Base-by-base conservation (phyloP, 2,329 filamentous ascomycete genomes). In the Golovinomyces cichoracearum region DNA sequence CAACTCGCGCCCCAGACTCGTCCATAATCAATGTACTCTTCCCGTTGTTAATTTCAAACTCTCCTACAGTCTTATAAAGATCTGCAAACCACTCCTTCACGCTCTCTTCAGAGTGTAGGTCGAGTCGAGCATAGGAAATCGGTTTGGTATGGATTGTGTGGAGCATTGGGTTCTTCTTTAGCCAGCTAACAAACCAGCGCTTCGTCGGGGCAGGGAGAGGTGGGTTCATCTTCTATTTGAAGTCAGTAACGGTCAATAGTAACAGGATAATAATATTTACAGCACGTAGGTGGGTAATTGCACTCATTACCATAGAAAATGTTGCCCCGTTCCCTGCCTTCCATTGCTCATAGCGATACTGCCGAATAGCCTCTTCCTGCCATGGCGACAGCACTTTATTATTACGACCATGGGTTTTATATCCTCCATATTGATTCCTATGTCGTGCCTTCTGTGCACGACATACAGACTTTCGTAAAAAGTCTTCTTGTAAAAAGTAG, bases 11-110 rank as follows among this genome's bases (percentile, higher is more conserved):
- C 5, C 49, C 29, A 44, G 22, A 33, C 12, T 50, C 49, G 29
- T 50, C 15, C 22, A 50, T 48, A 37, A 48, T 50, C 13, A 31
- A 31, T 2, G 48, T 7, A 17, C 42, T 44, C 23, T 48, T 50
- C 10, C 37, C 5, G 1, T 25, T 29, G 17, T 22, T 31, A 6
- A 47, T 47, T 27, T 50, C n/a, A n/a, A 29, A 13, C 27, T 29
- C 27, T 29, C 27, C 13, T 6, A 29, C 13, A 5, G 5, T 29
- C 5, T 5, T 29, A 13, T 29, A 13, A 29, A 29, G 27, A 5
- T 29, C 27, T 29, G 5, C 6, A 47, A 47, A 42, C 49, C 13
- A 47, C 6, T 42, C 6, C 26, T 37, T 31, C 0, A 42, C 33
- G 9, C 37, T 33, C 5, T 47, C 12, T 26, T 40, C 25, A 0